Base-by-base conservation (phyloP, 306 rosid genomes). In the Adenanthera pavonina region DNA sequence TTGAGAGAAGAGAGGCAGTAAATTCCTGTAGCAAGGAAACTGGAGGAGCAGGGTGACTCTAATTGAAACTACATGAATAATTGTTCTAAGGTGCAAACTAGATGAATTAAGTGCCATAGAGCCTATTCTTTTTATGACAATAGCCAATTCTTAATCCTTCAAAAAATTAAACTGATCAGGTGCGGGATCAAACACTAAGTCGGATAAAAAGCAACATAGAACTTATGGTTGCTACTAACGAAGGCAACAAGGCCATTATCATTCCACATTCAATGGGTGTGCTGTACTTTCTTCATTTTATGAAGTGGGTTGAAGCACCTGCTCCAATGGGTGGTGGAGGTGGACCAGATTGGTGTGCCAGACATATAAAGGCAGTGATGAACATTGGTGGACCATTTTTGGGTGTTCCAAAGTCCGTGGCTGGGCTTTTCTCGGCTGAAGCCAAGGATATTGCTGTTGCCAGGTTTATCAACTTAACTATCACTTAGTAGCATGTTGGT, bases 281-380 rank as follows among this genome's bases (percentile, higher is more conserved):
- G 49, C 87, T 89, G 68, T 93, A 93, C 90, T 93, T 93, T 84
- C 89, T 93, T 82, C 97, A 93, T 85, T 93, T 93, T 64, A 87
- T 93, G 94, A 93, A 93, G 80, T 93, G 97, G 97, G 97, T 91
- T 77, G 97, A 93, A 83, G 93, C 92, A 79, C 97, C 97, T 34
- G 92, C 89, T 72, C 97, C 97, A 60, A 82, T 86, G 89, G 97
- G 97, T 38, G 97, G 97, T 86, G 96, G 94, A 10, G 97, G 97
- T 17, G 97, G 97, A 78, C 84, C 92, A 16, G 90, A 91, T 82
- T 93, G 97, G 97, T 93, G 97, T 67, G 86, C 96, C 49, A 93
- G 83, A 84, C 87, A 93, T 80, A 91, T 93, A 70, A 91, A 91
- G 86, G 92, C 97, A 11, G 73, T 93, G 43, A 49, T 93, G 88